These are phyloP conservation scores for Isatis tinctoria DNA, from an alignment of 345 rosid species.

Conservation along the genomic window DNA sequence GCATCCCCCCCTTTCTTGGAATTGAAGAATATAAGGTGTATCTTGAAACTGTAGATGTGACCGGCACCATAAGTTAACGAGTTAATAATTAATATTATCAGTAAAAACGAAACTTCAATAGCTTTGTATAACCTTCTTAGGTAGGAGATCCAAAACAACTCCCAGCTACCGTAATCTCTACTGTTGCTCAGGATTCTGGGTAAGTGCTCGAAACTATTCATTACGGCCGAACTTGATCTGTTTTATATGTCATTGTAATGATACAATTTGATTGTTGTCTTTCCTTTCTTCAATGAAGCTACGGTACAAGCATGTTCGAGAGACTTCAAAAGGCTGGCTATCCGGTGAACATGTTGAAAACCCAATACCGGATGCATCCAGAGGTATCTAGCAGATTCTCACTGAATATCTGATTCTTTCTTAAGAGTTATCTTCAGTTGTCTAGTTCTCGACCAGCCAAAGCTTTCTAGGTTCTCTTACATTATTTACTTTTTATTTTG, in stretches of 20 bases:
- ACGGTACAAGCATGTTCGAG: slow-evolving; percentile 90
- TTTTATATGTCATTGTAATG: slow-evolving; percentile 2
- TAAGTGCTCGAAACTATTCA: slow-evolving; percentile 28
- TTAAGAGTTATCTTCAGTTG: background rate
- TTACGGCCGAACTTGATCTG: background rate
- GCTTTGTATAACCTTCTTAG: slow-evolving; percentile 34
- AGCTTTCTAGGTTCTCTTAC: background rate
- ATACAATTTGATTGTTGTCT: background rate
- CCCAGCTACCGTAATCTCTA: slow-evolving; percentile 95
- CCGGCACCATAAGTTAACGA: background rate
- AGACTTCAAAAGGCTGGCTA: slow-evolving; percentile 96
- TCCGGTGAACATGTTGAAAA: slow-evolving; percentile 90
- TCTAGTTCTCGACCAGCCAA: background rate
- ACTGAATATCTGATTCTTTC: background rate
- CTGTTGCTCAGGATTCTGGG: slow-evolving; percentile 73
- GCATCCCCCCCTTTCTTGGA: background rate
- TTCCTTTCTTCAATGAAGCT: slow-evolving; percentile 41
- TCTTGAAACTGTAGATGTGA: slow-evolving; percentile 2
- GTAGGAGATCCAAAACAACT: slow-evolving; percentile 97
- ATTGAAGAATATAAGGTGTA: background rate
- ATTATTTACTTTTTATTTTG: background rate
- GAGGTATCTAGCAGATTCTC: slow-evolving; percentile 43
- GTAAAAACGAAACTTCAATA: background rate
- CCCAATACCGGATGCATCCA: slow-evolving; percentile 97
- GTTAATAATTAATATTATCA: background rate